These are phyloP conservation scores for Acacia pycnantha DNA, from an alignment of 331 rosid genomes.

Conservation along the genomic window DNA sequence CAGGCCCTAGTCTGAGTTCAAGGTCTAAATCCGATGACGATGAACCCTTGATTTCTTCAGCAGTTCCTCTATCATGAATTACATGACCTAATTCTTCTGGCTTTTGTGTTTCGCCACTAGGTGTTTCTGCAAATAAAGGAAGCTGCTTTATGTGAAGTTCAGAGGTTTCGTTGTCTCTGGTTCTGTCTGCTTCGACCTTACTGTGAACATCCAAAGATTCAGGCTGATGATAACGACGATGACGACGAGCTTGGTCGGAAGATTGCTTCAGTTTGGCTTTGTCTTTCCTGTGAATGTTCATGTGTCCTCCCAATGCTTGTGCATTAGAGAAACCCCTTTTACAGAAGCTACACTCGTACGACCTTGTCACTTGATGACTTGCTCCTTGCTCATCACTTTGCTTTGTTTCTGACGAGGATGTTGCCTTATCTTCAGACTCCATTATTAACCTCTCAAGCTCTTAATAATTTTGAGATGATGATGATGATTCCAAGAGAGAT, in stretches of 20 bases:
- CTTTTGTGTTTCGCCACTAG: constrained; percentile 25
- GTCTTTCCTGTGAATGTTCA: constrained; percentile 77
- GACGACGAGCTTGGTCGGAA: constrained; percentile 8
- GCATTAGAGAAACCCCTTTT: constrained; percentile 81
- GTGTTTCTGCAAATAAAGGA: constrained; percentile 48
- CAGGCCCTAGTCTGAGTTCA: constrained; percentile 71
- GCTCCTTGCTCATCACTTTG: constrained; percentile 31
- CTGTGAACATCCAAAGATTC: neutral
- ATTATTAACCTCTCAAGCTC: neutral
- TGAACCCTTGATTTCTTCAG: constrained; percentile 2
- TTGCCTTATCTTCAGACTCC: constrained; percentile 35
- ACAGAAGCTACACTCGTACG: constrained; percentile 73
- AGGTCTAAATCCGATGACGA: constrained; percentile 57
- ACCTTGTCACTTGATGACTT: constrained; percentile 32
- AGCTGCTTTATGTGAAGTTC: constrained; percentile 31
- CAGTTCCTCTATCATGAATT: constrained; percentile 14
- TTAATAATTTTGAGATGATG: neutral
- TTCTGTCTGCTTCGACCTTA: constrained; percentile 6
- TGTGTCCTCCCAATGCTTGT: constrained; percentile 82
- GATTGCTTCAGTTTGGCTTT: constrained; percentile 64
- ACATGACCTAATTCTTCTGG: constrained; percentile 18
- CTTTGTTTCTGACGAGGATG: constrained; percentile 30
- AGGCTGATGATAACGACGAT: neutral
- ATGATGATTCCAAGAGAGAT: neutral
- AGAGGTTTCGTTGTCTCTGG: constrained; percentile 3